phyloP scores from a whole-genome alignment of 495 filamentous ascomycete genomes.

The Penicillium manginii region DNA sequence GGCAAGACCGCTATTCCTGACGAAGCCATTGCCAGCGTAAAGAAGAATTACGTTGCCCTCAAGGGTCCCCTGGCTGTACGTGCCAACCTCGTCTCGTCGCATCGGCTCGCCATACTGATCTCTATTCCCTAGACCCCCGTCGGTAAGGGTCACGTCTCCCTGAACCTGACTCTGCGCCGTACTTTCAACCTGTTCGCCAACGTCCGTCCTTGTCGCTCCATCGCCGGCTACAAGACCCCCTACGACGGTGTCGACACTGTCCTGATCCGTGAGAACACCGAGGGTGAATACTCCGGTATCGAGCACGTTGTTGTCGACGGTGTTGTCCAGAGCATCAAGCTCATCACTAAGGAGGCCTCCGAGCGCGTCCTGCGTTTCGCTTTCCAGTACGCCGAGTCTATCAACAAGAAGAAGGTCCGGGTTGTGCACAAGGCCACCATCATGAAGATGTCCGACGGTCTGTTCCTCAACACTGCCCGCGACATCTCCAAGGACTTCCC shows the following conservation, averaged over 20 bases:
- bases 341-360: constrained; percentile 90
- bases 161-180: constrained; percentile 96
- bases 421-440: constrained; percentile 99
- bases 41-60: constrained; percentile 90
- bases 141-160: constrained; percentile 97
- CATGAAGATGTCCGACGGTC: constrained; percentile 99
- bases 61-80: constrained; percentile 96
- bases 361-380: constrained; percentile 95
- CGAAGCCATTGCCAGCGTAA: constrained; percentile 86
- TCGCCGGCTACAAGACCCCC: constrained; percentile 96
- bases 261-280: constrained; percentile 98
- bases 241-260: constrained; percentile 98
- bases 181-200: constrained; percentile 99
- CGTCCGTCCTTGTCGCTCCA: constrained; percentile 93
- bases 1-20: constrained; percentile 91
- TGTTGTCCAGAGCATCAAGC: constrained; percentile 98
- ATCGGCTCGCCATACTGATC: constrained; percentile 23
- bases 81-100: constrained; percentile 17
- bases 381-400: constrained; percentile 93
- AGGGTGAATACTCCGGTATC: constrained; percentile 99
- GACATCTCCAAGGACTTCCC: constrained; percentile 93
- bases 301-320: constrained; percentile 98
- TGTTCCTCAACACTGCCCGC: constrained; percentile 86
- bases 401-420: constrained; percentile 92
- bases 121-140: constrained; percentile 74